Percentiles rank a stretch among this genome's conserved stretches.
phyloP scores from a whole-genome alignment of 2,329 filamentous ascomycete species.

The Aureobasidium namibiae region DNA sequence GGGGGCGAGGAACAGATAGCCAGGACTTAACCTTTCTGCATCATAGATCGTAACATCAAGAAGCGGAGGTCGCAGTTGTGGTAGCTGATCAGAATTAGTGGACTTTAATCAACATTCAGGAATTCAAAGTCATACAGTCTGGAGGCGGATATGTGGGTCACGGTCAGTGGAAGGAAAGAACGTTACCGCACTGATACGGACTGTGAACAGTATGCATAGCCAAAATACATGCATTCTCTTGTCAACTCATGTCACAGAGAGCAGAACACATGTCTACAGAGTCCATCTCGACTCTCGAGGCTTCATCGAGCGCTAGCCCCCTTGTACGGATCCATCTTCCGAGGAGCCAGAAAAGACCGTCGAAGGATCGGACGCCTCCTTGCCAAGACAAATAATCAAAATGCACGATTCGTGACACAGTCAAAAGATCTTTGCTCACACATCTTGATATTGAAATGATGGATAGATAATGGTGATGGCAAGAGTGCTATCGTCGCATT shows the following conservation, averaged over 20 bases:
- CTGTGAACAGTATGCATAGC: not conserved
- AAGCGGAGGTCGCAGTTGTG: constrained; percentile 13
- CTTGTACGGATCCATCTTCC: not conserved
- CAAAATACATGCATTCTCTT: not conserved
- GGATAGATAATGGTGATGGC: not conserved
- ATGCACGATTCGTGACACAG: not conserved
- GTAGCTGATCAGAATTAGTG: not conserved
- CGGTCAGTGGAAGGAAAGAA: not conserved
- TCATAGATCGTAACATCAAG: constrained; percentile 38
- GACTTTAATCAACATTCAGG: not conserved
- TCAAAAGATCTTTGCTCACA: not conserved
- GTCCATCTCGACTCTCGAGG: not conserved
- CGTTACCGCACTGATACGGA: not conserved
- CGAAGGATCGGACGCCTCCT: not conserved
- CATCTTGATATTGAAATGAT: not conserved
- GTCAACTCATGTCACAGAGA: not conserved
- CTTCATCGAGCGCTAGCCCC: not conserved
- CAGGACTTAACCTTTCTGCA: constrained; percentile 12
- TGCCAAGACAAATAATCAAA: not conserved
- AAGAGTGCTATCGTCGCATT: not conserved
- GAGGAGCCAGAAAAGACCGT: not conserved
- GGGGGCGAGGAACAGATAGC: constrained; percentile 17
- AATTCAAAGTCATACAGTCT: not conserved
- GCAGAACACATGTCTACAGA: not conserved
- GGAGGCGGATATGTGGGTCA: not conserved